phyloP scores from a whole-genome alignment of 352 stramenopile genomes.

The Salisapilia sapeloensis region DNA sequence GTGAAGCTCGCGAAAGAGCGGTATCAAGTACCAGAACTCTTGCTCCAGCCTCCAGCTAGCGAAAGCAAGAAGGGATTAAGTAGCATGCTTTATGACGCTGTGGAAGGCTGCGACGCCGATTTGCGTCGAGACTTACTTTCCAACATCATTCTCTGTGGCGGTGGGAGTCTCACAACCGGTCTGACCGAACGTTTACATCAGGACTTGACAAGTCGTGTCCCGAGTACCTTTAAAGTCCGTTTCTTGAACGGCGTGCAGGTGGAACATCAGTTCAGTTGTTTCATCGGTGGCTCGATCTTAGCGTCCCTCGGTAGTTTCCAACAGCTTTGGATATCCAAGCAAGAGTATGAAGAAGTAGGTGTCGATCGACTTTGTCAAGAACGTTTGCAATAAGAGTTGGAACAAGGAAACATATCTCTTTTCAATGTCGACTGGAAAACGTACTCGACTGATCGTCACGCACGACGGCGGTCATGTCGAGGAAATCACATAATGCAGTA shows the following conservation, averaged over 20 bases:
- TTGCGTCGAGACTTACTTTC: slow-evolving; percentile 68
- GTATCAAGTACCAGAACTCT: slow-evolving; percentile 52
- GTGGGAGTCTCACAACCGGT: slow-evolving; percentile 47
- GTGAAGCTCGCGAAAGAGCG: slow-evolving; percentile 49
- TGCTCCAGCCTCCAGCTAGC: slow-evolving; percentile 34
- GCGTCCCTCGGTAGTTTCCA: slow-evolving; percentile 79
- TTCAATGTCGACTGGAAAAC: too few relatives aligned
- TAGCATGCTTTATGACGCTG: slow-evolving; percentile 67
- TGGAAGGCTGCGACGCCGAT: slow-evolving; percentile 71
- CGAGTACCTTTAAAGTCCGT: slow-evolving; percentile 75
- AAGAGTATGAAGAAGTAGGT: slow-evolving; percentile 71
- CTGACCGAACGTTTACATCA: slow-evolving; percentile 66
- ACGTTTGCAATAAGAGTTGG: too few relatives aligned
- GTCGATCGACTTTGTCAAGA: slow-evolving; percentile 42
- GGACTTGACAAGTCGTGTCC: slow-evolving; percentile 61
- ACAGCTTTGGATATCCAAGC: slow-evolving; percentile 76
- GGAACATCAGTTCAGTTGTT: slow-evolving; percentile 76
- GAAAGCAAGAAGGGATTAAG: slow-evolving; percentile 50
- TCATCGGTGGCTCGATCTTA: slow-evolving; percentile 78
- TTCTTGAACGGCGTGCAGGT: slow-evolving; percentile 70
- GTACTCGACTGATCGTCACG: too few relatives aligned
- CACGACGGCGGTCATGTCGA: too few relatives aligned
- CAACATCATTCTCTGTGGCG: slow-evolving; percentile 79
- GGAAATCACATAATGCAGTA: slow-evolving; percentile 49
- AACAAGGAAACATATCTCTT: too few relatives aligned